phyloP scores from a whole-genome alignment of 805 yeast species.

The Metschnikowia proteae region DNA sequence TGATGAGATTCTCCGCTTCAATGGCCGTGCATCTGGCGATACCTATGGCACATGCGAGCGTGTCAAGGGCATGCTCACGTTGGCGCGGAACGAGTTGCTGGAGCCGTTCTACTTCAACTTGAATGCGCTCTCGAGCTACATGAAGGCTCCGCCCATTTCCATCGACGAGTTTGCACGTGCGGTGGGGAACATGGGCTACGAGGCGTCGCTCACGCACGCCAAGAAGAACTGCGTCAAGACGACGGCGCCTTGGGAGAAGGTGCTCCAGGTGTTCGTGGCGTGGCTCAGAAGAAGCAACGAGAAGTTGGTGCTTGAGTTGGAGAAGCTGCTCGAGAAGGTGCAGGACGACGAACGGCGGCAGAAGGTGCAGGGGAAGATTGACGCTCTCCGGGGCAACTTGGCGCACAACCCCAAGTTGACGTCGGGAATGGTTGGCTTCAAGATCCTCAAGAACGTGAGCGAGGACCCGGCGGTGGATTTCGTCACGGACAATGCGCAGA shows the following conservation, averaged over 20 bases:
- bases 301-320: constrained; percentile 22
- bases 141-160: constrained; percentile 83
- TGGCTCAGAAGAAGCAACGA: constrained; percentile 45
- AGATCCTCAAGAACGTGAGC: constrained; percentile 45
- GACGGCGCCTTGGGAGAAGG: constrained; percentile 76
- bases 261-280: constrained; percentile 68
- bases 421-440: constrained; percentile 46
- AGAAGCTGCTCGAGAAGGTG: constrained; percentile 13
- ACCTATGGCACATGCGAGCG: constrained; percentile 77
- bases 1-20: constrained; percentile 54
- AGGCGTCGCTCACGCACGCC: constrained; percentile 86
- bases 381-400: constrained; percentile 24
- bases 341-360: constrained; percentile 13
- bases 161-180: constrained; percentile 71
- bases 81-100: constrained; percentile 68
- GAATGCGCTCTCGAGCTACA: constrained; percentile 65
- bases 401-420: constrained; percentile 43
- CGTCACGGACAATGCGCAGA: constrained; percentile 52
- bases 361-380: constrained; percentile 17
- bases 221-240: constrained; percentile 83
- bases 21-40: constrained; percentile 46
- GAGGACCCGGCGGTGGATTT: constrained; percentile 48
- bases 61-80: constrained; percentile 86
- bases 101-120: constrained; percentile 81
- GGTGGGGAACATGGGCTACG: constrained; percentile 75